These are phyloP conservation scores for Cryptococcus hybrid DNA, from an alignment of 1,284 basidiomycete species.

Conservation along the genomic window DNA sequence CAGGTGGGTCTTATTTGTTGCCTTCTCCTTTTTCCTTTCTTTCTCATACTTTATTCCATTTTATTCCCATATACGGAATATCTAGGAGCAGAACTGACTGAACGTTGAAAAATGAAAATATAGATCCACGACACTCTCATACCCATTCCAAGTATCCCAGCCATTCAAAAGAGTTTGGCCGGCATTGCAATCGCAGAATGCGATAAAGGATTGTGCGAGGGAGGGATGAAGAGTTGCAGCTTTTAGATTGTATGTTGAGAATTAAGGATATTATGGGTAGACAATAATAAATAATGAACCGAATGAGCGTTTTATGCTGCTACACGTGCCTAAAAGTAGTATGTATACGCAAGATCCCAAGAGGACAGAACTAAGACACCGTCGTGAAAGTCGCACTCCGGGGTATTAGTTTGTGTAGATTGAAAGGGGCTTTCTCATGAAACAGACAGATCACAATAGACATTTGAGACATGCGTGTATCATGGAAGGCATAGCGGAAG, in stretches of 20 bases:
- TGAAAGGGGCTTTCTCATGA: no score
- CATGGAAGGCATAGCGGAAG: no score
- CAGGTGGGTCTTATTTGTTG: constrained; percentile 60
- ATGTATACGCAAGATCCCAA: no score
- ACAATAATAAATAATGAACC: background rate
- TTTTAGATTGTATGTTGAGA: constrained; percentile 78
- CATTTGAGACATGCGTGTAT: no score
- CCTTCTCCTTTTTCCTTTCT: background rate
- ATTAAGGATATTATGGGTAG: constrained; percentile 62
- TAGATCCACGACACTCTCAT: constrained; percentile 91
- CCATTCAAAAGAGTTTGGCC: constrained; percentile 76
- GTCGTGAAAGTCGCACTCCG: no score
- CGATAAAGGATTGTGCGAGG: constrained; percentile 94
- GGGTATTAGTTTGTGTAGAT: no score
- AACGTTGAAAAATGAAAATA: background rate
- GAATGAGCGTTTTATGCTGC: no score
- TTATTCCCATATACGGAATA: background rate
- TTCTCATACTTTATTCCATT: background rate
- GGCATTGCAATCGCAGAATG: constrained; percentile 88
- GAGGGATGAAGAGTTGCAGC: constrained; percentile 97
- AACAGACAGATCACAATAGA: no score
- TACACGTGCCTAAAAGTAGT: no score
- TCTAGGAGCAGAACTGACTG: background rate
- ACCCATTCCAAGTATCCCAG: constrained; percentile 72
- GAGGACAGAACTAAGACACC: no score